Percentiles rank a stretch among this genome's conserved stretches.
Evolutionary conservation across 495 filamentous ascomycete species (phyloP).

Genomic region (Penicillium chermesinum): DNA sequence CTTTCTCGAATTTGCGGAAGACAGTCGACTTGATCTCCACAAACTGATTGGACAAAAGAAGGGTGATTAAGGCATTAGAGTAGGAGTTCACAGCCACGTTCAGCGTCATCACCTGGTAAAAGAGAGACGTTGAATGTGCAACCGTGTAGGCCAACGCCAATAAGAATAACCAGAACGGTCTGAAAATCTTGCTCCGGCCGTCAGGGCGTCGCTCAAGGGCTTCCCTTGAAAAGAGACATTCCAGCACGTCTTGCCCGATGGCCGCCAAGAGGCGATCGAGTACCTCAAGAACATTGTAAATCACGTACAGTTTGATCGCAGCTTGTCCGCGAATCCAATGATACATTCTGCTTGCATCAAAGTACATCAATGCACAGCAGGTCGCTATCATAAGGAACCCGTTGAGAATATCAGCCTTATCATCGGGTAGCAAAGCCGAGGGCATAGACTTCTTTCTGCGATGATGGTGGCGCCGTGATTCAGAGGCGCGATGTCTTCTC

Average conservation of each 20-base stretch:
- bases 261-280: constrained; percentile 84
- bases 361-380: constrained; percentile 78
- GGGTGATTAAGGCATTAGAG: constrained; percentile 87
- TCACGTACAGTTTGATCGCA: constrained; percentile 96
- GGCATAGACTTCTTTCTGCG: constrained; percentile 76
- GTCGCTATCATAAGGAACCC: constrained; percentile 79
- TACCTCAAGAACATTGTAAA: constrained; percentile 93
- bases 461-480: constrained; percentile 49
- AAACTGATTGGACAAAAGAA: constrained; percentile 92
- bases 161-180: constrained; percentile 86
- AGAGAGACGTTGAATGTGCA: constrained; percentile 76
- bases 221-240: constrained; percentile 90
- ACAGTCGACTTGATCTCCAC: constrained; percentile 97
- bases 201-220: constrained; percentile 81
- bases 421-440: constrained; percentile 73
- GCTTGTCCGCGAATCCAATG: constrained; percentile 95
- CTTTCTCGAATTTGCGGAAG: constrained; percentile 97
- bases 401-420: constrained; percentile 94
- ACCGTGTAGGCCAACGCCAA: constrained; percentile 84
- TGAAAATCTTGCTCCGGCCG: constrained; percentile 86
- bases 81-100: constrained; percentile 99
- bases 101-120: constrained; percentile 95
- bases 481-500: constrained; percentile 28
- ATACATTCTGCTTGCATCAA: constrained; percentile 97
- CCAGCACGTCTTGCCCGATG: constrained; percentile 90